Percentiles rank a stretch among this genome's conserved stretches.
phyloP scores from a whole-genome alignment of 1,139 yeast genomes.

The Sugiyamaella xylanicola region DNA sequence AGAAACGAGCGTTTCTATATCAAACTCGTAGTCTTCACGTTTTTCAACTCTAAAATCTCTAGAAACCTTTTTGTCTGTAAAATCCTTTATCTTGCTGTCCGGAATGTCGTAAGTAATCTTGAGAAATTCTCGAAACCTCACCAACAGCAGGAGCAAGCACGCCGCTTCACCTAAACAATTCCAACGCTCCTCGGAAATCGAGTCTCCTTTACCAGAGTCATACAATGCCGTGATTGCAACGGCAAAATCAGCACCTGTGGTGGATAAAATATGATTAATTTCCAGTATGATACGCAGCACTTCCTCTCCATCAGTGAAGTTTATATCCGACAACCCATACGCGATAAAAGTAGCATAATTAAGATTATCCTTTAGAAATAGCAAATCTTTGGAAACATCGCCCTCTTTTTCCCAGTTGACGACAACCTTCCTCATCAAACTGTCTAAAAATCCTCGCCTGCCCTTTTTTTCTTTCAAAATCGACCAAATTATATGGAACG shows the following conservation, averaged over 20 bases:
- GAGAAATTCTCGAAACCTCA: conserved; percentile 18
- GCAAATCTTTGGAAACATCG: conserved; percentile 2
- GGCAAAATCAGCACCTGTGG: conserved; percentile 41
- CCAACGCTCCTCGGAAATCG: conserved; percentile 16
- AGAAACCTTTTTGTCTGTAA: conserved; percentile 2
- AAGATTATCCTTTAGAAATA: conserved; percentile 28
- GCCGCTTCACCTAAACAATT: conserved; percentile 18
- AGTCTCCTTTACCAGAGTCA: conserved; percentile 12
- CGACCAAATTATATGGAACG: conserved; percentile 45
- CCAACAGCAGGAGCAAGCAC: conserved; percentile 12
- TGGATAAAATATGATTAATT: conserved; percentile 35
- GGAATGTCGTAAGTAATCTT: conserved; percentile 17
- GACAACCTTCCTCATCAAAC: conserved; percentile 44
- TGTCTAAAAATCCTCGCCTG: conserved; percentile 50
- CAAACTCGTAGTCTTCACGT: conserved; percentile 7
- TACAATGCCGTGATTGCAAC: conserved; percentile 6
- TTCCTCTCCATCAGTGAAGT: conserved; percentile 51
- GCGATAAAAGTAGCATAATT: conserved; percentile 46
- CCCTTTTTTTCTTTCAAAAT: conserved; percentile 51
- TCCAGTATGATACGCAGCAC: conserved; percentile 37
- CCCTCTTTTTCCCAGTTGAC: conserved; percentile 27
- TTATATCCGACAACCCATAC: conserved; percentile 46
- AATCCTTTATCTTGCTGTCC: conserved; percentile 12
- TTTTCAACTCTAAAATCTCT: conserved; percentile 9
- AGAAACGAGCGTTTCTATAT: conserved; percentile 3